A percentile compares a stretch with the other conserved stretches of the same genome.
Evolutionary conservation across 306 rosid genomes (phyloP).

Genomic region (Nissolia schottii): DNA sequence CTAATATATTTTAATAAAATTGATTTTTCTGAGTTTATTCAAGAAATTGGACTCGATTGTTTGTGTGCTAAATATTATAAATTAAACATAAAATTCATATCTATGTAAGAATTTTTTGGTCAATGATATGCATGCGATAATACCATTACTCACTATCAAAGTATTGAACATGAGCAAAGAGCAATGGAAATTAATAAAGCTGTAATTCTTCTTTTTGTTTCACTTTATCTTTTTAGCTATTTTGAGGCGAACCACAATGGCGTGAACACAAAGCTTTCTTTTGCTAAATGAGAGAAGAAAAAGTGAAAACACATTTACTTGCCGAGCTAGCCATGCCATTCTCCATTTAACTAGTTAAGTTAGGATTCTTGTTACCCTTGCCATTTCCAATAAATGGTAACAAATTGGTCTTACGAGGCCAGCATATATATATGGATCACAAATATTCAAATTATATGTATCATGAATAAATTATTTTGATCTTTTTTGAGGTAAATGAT

Average conservation of each 20-base stretch:
- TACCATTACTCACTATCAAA: not conserved
- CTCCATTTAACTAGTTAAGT: not conserved
- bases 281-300: not conserved
- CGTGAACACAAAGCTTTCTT: not conserved
- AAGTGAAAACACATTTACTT: constrained; percentile 11
- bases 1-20: no score
- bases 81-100: no score
- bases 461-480: no score
- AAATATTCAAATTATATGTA: not conserved
- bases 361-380: not conserved
- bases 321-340: not conserved
- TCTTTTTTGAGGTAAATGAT: no score
- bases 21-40: no score
- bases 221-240: not conserved
- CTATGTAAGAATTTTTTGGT: no score
- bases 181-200: not conserved
- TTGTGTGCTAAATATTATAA: no score
- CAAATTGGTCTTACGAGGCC: not conserved
- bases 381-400: not conserved
- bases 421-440: not conserved
- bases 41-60: no score
- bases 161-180: not conserved
- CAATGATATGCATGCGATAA: no score
- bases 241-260: constrained; percentile 5
- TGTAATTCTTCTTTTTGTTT: not conserved